Conservation (phyloP, 1,139 yeast genomes). For the Saccharomycopsis phalli region DNA sequence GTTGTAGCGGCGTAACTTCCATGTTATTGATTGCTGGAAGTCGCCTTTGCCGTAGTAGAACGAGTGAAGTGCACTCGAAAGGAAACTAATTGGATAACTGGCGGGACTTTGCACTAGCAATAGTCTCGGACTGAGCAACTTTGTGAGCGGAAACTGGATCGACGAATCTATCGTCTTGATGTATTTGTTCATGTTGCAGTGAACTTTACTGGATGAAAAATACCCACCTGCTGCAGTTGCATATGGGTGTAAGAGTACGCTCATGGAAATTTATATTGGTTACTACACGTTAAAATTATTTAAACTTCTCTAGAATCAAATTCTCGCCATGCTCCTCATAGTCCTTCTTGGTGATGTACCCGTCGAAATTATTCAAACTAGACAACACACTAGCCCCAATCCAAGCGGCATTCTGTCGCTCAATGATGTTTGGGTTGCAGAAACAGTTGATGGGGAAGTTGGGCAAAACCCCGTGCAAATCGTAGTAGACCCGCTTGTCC, state of each 20-base stretch:
- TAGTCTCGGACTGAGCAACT: not conserved
- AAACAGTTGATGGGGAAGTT: slow-evolving; percentile 36
- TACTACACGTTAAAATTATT: too few relatives aligned
- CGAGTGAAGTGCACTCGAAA: not conserved
- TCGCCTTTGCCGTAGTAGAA: not conserved
- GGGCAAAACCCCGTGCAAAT: slow-evolving; percentile 46
- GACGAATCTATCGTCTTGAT: not conserved
- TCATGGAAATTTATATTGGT: too few relatives aligned
- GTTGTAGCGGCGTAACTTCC: not conserved
- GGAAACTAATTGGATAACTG: not conserved
- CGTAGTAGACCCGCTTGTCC: slow-evolving; percentile 53
- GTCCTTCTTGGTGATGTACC: slow-evolving; percentile 48
- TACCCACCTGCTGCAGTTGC: too few relatives aligned
- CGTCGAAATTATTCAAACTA: slow-evolving; percentile 36
- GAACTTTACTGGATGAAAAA: too few relatives aligned
- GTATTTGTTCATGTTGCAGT: not conserved
- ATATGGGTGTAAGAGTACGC: too few relatives aligned
- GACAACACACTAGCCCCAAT: slow-evolving; percentile 60
- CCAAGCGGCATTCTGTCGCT: slow-evolving; percentile 54
- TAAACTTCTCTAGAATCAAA: slow-evolving; percentile 43
- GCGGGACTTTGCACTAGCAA: not conserved
- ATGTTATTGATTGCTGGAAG: not conserved
- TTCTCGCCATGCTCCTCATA: slow-evolving; percentile 56
- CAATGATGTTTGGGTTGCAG: slow-evolving; percentile 32
- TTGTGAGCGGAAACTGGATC: not conserved